A percentile compares a stretch with the other conserved stretches of the same genome.
These are phyloP conservation scores for Apiotrichum laibachii DNA, from an alignment of 1,284 basidiomycete species.

Conservation along the genomic window DNA sequence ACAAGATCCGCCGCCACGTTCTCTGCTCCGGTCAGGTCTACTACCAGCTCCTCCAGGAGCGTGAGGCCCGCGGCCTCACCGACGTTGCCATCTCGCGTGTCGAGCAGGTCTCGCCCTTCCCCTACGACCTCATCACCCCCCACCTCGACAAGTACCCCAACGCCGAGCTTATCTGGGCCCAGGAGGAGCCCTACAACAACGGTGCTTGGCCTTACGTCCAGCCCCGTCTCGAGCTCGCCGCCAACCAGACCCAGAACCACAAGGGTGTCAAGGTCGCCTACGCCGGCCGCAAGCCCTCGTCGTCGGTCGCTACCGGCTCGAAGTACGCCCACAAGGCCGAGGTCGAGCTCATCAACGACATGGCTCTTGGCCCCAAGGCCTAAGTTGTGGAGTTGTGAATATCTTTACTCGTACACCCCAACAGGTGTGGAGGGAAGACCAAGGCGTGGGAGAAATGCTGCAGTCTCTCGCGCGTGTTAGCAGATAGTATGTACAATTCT, in stretches of 20 bases:
- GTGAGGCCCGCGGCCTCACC: slow-evolving; percentile 82
- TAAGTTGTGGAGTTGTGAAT: not conserved
- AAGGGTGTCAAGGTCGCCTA: slow-evolving; percentile 82
- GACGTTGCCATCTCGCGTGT: slow-evolving; percentile 91
- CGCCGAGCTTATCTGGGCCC: slow-evolving; percentile 85
- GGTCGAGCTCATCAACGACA: slow-evolving; percentile 66
- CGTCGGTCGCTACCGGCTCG: slow-evolving; percentile 59
- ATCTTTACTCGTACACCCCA: not conserved
- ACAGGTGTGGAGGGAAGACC: not conserved
- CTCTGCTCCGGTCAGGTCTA: slow-evolving; percentile 93
- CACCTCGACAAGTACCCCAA: slow-evolving; percentile 96
- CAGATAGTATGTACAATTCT: not conserved
- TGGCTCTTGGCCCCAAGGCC: slow-evolving; percentile 4
- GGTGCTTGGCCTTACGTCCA: slow-evolving; percentile 73
- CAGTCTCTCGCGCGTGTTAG: not conserved
- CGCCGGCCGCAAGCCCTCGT: slow-evolving; percentile 80
- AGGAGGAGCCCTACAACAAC: slow-evolving; percentile 82
- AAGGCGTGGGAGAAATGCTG: not conserved
- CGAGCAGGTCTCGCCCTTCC: slow-evolving; percentile 94
- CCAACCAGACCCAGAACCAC: slow-evolving; percentile 82
- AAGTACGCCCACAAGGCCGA: slow-evolving; percentile 77
- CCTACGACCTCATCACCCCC: slow-evolving; percentile 85
- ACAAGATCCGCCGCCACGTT: slow-evolving; percentile 87
- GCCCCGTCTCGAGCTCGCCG: slow-evolving; percentile 73
- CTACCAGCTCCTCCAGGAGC: slow-evolving; percentile 80